These are phyloP conservation scores for Hyphopichia burtonii DNA, from an alignment of 1,139 yeast species.

Conservation along the genomic window DNA sequence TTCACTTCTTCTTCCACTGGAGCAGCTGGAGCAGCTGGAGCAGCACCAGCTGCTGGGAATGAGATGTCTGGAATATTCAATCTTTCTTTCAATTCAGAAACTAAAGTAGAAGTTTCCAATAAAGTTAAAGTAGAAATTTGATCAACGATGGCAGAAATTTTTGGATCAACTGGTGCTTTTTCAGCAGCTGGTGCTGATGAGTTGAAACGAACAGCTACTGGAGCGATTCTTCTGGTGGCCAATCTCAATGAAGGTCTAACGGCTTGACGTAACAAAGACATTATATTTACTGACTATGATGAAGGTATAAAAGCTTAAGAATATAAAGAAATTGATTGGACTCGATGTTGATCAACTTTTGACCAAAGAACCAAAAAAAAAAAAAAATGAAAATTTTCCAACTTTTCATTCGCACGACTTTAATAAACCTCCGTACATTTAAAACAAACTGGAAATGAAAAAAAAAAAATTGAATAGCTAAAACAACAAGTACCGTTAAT, in stretches of 20 bases:
- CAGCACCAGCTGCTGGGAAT: slow-evolving; percentile 72
- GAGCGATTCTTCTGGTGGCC: slow-evolving; percentile 24
- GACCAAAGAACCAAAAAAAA: slow-evolving; percentile 1
- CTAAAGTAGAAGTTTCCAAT: slow-evolving; percentile 84
- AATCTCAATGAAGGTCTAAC: slow-evolving; percentile 38
- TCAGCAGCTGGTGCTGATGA: slow-evolving; percentile 46
- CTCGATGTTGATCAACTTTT: neutral
- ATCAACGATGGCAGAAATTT: slow-evolving; percentile 83
- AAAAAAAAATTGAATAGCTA: neutral
- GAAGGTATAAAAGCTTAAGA: neutral
- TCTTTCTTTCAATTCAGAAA: slow-evolving; percentile 78
- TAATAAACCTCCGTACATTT: neutral
- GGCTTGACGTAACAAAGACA: slow-evolving; percentile 40
- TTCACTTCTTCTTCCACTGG: slow-evolving; percentile 74
- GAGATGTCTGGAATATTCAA: slow-evolving; percentile 93
- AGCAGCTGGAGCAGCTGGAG: slow-evolving; percentile 67
- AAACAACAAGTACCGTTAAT: neutral
- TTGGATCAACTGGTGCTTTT: slow-evolving; percentile 71
- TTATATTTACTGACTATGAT: neutral
- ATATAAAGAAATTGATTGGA: slow-evolving; percentile 1
- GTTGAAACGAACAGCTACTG: slow-evolving; percentile 46
- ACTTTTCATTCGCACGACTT: neutral
- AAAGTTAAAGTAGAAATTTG: slow-evolving; percentile 86
- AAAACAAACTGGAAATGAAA: neutral
- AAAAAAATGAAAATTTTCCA: slow-evolving; percentile 2